Base-by-base conservation (phyloP, 108 stramenopile species). In the Cyclotella atomus region DNA sequence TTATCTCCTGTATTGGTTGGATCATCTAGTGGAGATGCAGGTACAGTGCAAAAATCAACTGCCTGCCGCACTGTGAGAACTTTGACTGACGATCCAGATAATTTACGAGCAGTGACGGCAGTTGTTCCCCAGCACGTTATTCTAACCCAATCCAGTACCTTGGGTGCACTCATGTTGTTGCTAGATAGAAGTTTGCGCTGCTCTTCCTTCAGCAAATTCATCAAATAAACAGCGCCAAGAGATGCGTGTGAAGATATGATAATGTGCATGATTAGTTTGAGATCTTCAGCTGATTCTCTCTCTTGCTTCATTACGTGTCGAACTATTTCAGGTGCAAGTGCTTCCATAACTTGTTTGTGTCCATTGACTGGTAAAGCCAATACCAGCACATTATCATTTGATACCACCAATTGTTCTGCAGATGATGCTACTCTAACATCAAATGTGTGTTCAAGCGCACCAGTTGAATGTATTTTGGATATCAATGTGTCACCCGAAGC, bases 101-200 rank as follows among this genome's bases (percentile, higher is more conserved):
- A 70, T 34, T 77, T 73, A 3, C 88, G 79, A 15, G 88, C 88
- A 20, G 88, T 89, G n/a, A 84, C 68, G 19, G 77, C 80, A 29
- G 88, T 89, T 2, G 88, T 89, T 16, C 88, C 88, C 88, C 88
- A 89, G 1, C 84, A 72, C 3, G 84, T 85, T 34, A 89, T 87
- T 8, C 84, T 68, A 20, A 84, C 46, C 30, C 60, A 45, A 50
- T 50, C 47, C 14, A 53, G 9, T 35, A 19, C 47, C 44, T 35
- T 7, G 29, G 20, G 14, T 2, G 16, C 30, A 32, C 2, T 2
- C n/a, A 57, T 16, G 29, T 57, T 54, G n/a, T 45, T 57, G 3
- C 12, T 41, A 35, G 49, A 4, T 23, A 57, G 45, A 27, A 60
- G 56, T 24, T 25, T 63, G 17, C n/a, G 49, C 15, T 68, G 29